phyloP scores from a whole-genome alignment of 1,284 basidiomycete genomes.

The Exsudoporus floridanus region DNA sequence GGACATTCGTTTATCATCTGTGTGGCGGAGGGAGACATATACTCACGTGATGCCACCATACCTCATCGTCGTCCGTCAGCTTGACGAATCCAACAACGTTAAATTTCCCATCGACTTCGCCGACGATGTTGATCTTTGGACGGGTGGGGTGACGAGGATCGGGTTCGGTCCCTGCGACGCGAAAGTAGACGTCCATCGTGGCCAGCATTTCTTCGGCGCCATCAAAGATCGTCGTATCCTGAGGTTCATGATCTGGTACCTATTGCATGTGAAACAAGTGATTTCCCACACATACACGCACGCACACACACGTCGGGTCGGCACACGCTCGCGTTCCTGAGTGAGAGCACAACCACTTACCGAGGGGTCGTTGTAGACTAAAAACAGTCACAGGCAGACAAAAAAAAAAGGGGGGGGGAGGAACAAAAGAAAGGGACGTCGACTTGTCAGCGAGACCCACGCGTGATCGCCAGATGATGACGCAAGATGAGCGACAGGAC shows the following conservation, averaged over 20 bases:
- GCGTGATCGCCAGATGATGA: background rate
- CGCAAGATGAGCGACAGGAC: background rate
- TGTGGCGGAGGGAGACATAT: background rate
- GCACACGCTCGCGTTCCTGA: background rate
- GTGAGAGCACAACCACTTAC: constrained; percentile 31
- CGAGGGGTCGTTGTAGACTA: constrained; percentile 51
- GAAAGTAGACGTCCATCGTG: constrained; percentile 47
- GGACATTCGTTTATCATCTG: too few relatives aligned
- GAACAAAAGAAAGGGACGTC: background rate
- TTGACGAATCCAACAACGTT: constrained; percentile 55
- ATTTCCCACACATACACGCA: constrained; percentile 1
- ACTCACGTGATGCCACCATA: constrained; percentile 66
- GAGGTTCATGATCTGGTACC: constrained; percentile 34
- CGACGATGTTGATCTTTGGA: constrained; percentile 56
- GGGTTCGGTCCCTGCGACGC: constrained; percentile 40
- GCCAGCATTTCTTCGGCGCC: constrained; percentile 52
- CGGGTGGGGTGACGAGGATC: constrained; percentile 50
- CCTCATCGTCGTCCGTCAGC: constrained; percentile 54
- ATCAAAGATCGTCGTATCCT: constrained; percentile 50
- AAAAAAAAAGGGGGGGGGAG: too few relatives aligned
- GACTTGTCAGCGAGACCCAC: constrained; percentile 8
- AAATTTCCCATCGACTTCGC: constrained; percentile 46
- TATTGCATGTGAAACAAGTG: constrained; percentile 5
- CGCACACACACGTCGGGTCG: background rate
- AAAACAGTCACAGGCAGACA: background rate